Conservation (phyloP, 257 asterid genomes). For the Ballota nigra region DNA sequence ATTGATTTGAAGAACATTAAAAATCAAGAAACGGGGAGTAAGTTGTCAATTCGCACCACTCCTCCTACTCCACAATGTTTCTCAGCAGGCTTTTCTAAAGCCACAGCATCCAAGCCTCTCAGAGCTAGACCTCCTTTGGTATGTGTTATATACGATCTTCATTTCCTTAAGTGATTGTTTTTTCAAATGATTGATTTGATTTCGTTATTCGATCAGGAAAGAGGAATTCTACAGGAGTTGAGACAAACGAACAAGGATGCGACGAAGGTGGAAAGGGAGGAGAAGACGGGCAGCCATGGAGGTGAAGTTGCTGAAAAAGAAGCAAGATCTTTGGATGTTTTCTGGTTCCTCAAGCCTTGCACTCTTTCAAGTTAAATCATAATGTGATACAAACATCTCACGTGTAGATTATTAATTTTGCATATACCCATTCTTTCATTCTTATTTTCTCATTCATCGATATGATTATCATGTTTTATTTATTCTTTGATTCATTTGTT, state of each 20-base stretch:
- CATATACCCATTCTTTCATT: constrained; percentile 48
- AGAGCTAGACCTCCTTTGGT: constrained; percentile 56
- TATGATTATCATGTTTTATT: constrained; percentile 7
- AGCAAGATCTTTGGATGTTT: constrained; percentile 75
- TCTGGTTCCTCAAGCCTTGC: constrained; percentile 99
- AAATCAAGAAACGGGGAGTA: constrained; percentile 32
- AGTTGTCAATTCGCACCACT: constrained; percentile 61
- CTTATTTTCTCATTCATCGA: not conserved
- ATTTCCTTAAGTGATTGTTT: not conserved
- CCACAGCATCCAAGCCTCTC: constrained; percentile 46
- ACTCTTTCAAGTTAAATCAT: constrained; percentile 50
- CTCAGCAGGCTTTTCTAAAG: constrained; percentile 48
- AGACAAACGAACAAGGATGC: constrained; percentile 35
- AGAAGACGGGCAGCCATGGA: constrained; percentile 28
- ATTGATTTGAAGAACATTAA: constrained; percentile 54
- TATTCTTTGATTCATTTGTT: constrained; percentile 23
- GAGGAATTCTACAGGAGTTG: constrained; percentile 65
- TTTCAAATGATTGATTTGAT: not conserved
- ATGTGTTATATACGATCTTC: constrained; percentile 33
- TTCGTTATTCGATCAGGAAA: constrained; percentile 41
- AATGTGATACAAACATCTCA: not conserved
- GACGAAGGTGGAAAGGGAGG: constrained; percentile 25
- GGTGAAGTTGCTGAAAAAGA: constrained; percentile 53
- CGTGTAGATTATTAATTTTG: constrained; percentile 5
- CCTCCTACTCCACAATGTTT: constrained; percentile 99